Conservation (phyloP, 768 basidiomycete genomes). For the Rhodotorula kratochvilovae region DNA sequence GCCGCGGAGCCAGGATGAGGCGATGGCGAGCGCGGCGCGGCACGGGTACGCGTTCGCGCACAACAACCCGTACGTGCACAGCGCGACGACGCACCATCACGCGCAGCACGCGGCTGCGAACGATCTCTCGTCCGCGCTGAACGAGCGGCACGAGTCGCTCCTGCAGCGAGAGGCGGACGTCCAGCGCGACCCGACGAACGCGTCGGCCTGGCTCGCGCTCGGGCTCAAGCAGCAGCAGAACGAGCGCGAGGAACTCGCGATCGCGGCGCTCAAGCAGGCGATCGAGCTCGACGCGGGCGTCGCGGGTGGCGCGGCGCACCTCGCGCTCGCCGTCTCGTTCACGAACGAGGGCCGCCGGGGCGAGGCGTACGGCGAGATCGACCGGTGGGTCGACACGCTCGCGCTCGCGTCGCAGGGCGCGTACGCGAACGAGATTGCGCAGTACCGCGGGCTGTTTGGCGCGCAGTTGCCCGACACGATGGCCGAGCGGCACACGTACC, state of each 20-base stretch:
- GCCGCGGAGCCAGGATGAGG: slow-evolving; percentile 48
- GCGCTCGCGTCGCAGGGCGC: slow-evolving; percentile 50
- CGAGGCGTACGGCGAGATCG: slow-evolving; percentile 72
- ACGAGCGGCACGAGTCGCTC: slow-evolving; percentile 59
- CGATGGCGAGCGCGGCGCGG: slow-evolving; percentile 5
- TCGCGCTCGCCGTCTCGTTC: slow-evolving; percentile 82
- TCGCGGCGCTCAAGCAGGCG: slow-evolving; percentile 74
- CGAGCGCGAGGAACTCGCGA: slow-evolving; percentile 85
- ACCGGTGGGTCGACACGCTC: slow-evolving; percentile 73
- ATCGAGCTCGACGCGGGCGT: slow-evolving; percentile 73
- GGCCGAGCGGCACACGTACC: slow-evolving; percentile 46
- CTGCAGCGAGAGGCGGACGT: slow-evolving; percentile 85
- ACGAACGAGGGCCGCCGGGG: slow-evolving; percentile 79
- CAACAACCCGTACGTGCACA: slow-evolving; percentile 36
- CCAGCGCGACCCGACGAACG: slow-evolving; percentile 66
- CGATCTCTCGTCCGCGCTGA: slow-evolving; percentile 15
- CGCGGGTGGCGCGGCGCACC: slow-evolving; percentile 62
- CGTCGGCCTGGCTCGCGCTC: slow-evolving; percentile 78
- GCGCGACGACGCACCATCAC: slow-evolving; percentile 27
- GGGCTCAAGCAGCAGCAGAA: slow-evolving; percentile 98
- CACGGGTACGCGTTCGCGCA: slow-evolving; percentile 32
- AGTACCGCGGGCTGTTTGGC: slow-evolving; percentile 32
- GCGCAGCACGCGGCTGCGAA: not conserved
- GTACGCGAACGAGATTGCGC: slow-evolving; percentile 47
- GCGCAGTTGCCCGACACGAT: slow-evolving; percentile 17